Evolutionary conservation across 2,329 filamentous ascomycete species (phyloP).

Genomic region (Graphiopsis chlorocephala): DNA sequence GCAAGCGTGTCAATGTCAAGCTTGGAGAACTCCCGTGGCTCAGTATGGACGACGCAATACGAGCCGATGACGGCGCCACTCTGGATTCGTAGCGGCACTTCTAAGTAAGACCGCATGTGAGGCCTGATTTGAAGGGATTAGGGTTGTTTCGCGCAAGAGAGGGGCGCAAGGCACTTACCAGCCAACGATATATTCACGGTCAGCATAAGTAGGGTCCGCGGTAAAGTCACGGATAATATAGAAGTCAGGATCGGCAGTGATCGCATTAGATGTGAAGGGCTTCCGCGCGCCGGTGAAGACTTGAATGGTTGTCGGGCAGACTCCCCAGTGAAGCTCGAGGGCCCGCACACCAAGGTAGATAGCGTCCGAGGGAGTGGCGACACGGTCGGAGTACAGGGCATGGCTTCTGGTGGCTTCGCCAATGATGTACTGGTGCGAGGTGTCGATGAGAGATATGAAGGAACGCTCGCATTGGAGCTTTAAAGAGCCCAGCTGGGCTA

Average conservation of each 20-base stretch:
- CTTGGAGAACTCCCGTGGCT: slow-evolving; percentile 22
- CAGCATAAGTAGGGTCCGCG: background rate
- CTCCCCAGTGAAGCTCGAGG: slow-evolving; percentile 30
- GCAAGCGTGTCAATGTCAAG: slow-evolving; percentile 20
- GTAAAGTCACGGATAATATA: background rate
- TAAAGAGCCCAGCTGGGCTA: background rate
- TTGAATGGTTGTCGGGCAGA: slow-evolving; percentile 33
- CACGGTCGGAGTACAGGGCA: background rate
- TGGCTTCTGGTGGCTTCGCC: background rate
- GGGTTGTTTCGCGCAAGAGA: too few relatives aligned
- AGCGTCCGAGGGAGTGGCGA: slow-evolving; percentile 25
- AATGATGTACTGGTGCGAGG: background rate
- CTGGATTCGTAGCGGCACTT: slow-evolving; percentile 35
- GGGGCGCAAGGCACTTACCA: slow-evolving; percentile 21
- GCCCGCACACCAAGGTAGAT: slow-evolving; percentile 33
- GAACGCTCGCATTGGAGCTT: background rate
- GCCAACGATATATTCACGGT: slow-evolving; percentile 26
- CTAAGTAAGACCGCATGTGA: slow-evolving; percentile 33
- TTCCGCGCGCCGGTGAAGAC: slow-evolving; percentile 25
- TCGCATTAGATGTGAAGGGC: background rate
- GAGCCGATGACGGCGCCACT: slow-evolving; percentile 34
- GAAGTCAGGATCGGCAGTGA: background rate
- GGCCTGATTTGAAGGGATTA: too few relatives aligned
- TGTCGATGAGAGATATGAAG: background rate
- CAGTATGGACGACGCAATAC: slow-evolving; percentile 35